Conservation (phyloP, 2,329 filamentous ascomycete genomes). For the Fusarium praegraminearum region DNA sequence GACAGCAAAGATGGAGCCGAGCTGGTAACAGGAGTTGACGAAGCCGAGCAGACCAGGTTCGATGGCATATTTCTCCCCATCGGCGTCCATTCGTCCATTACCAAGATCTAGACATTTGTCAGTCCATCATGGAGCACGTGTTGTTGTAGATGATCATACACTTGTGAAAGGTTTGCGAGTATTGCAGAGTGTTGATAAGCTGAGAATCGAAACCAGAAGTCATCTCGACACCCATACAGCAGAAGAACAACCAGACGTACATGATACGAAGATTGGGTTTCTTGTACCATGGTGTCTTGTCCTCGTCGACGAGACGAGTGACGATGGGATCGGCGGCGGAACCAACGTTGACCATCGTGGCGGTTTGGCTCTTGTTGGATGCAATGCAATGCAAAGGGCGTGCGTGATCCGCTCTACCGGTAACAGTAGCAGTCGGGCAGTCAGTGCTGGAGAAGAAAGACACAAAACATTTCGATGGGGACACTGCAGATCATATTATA, state of each 20-base stretch:
- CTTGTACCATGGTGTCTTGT: constrained; percentile 61
- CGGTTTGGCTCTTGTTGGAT: background rate
- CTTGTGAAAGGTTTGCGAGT: constrained; percentile 54
- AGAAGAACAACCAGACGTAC: constrained; percentile 65
- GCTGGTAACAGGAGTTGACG: constrained; percentile 65
- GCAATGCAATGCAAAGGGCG: constrained; percentile 1
- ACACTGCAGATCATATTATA: constrained; percentile 33
- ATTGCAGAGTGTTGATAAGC: constrained; percentile 57
- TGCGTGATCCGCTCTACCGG: background rate
- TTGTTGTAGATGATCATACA: constrained; percentile 41
- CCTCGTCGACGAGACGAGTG: constrained; percentile 50
- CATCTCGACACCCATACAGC: constrained; percentile 68
- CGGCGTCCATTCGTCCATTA: constrained; percentile 30
- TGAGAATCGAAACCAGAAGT: constrained; percentile 68
- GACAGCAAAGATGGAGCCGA: constrained; percentile 66
- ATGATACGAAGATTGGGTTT: constrained; percentile 65
- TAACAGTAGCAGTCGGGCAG: background rate
- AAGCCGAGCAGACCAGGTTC: constrained; percentile 57
- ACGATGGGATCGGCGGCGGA: constrained; percentile 44
- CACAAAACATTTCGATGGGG: constrained; percentile 6
- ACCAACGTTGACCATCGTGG: constrained; percentile 40
- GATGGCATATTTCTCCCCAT: constrained; percentile 42
- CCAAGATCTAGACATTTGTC: constrained; percentile 29
- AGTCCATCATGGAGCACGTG: background rate
- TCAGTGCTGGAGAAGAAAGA: constrained; percentile 2